Percentiles rank a stretch among this genome's conserved stretches.
These are phyloP conservation scores for Dactylella cylindrospora DNA, from an alignment of 2,329 filamentous ascomycete species.

Conservation along the genomic window DNA sequence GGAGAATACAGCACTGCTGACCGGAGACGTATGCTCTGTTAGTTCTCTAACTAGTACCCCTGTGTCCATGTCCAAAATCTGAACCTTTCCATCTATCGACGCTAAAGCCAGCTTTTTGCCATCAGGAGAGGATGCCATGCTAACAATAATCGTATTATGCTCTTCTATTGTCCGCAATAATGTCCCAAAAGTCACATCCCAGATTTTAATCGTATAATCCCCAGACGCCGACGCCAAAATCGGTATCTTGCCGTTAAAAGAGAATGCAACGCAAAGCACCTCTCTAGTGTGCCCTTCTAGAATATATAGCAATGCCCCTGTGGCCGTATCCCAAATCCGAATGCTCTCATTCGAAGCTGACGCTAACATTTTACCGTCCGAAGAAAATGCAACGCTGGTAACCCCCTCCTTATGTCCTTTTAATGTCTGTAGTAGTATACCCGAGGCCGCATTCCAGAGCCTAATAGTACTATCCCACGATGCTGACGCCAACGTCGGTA, in stretches of 20 bases:
- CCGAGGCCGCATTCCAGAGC: constrained; percentile 1
- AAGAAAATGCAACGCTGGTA: background rate
- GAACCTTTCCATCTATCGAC: constrained; percentile 47
- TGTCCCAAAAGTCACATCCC: constrained; percentile 60
- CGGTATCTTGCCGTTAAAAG: background rate
- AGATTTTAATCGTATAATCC: constrained; percentile 5
- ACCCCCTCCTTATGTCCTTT: background rate
- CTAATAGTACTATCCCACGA: background rate
- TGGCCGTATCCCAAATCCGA: background rate
- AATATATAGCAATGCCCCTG: background rate
- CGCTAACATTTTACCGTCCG: constrained; percentile 1
- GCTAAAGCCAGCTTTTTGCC: constrained; percentile 47
- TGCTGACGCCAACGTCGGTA: constrained; percentile 1
- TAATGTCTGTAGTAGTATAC: background rate
- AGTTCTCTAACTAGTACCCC: background rate
- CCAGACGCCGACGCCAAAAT: constrained; percentile 13
- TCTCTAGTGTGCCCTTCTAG: background rate
- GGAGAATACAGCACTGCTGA: constrained; percentile 92
- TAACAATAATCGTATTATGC: background rate
- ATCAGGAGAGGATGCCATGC: constrained; percentile 63
- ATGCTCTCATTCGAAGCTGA: background rate
- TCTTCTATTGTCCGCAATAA: background rate
- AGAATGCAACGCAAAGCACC: constrained; percentile 13
- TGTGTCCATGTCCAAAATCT: constrained; percentile 47
- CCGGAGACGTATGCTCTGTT: constrained; percentile 54